These are phyloP conservation scores for Chrysoporthe deuterocubensis DNA, from an alignment of 2,329 filamentous ascomycete genomes.

Conservation along the genomic window DNA sequence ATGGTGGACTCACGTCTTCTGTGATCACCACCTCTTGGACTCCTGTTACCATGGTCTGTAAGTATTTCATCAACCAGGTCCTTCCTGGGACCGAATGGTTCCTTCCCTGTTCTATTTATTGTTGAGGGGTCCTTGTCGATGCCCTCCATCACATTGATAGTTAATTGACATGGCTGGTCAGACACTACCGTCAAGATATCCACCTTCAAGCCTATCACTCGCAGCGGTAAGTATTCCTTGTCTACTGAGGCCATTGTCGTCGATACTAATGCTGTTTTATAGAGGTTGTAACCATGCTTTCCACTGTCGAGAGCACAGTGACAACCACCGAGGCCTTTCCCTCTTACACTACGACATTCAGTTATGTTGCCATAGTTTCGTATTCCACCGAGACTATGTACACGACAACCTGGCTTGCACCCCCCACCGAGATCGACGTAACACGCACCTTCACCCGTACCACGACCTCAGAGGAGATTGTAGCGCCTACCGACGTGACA, in stretches of 20 bases:
- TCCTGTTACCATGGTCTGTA: constrained; percentile 2
- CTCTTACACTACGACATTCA: neutral
- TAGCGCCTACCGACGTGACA: neutral
- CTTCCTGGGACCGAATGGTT: no score
- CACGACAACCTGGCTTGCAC: constrained; percentile 3
- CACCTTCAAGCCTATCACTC: constrained; percentile 1
- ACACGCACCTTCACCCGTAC: neutral
- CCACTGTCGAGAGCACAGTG: neutral
- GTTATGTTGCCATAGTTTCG: neutral
- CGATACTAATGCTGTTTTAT: neutral
- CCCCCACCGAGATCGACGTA: neutral
- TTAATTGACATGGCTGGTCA: neutral
- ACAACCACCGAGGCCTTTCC: neutral
- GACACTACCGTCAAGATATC: neutral
- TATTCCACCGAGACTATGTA: constrained; percentile 3
- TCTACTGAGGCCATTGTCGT: neutral
- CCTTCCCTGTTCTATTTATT: neutral
- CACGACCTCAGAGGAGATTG: neutral
- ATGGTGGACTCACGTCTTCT: no score
- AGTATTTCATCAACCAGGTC: neutral
- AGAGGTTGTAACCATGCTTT: neutral
- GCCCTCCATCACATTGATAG: neutral
- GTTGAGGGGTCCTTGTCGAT: no score
- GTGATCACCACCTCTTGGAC: neutral
- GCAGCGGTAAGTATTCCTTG: neutral